Evolutionary conservation across 148 eudicot species (phyloP).

Genomic region (Camellia granthamiana): DNA sequence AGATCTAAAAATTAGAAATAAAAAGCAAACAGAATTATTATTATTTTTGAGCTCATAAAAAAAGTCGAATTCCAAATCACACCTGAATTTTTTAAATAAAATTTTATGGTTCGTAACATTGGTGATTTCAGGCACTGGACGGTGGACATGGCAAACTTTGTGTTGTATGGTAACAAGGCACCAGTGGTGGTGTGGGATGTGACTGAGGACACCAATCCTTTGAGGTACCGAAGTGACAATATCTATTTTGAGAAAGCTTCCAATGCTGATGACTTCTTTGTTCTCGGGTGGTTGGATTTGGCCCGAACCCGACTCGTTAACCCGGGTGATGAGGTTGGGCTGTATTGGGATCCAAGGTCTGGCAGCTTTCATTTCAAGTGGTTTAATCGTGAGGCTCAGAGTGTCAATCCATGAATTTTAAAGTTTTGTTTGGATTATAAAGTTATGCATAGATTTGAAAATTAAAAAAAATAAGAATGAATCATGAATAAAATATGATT

Average conservation of each 20-base stretch:
- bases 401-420: neutral
- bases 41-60: too few relatives aligned
- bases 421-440: neutral
- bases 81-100: neutral
- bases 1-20: too few relatives aligned
- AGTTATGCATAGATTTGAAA: neutral
- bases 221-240: neutral
- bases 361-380: constrained; percentile 1
- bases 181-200: constrained; percentile 14
- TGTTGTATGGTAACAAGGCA: constrained; percentile 10
- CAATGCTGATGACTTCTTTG: neutral
- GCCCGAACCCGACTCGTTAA: neutral
- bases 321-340: constrained; percentile 18
- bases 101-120: too few relatives aligned
- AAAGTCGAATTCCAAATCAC: too few relatives aligned
- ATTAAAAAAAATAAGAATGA: neutral
- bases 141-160: neutral
- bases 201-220: neutral
- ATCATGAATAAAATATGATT: neutral
- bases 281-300: constrained; percentile 15
- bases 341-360: constrained; percentile 15
- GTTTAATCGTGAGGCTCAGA: neutral
- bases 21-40: too few relatives aligned
- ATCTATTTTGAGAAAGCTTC: neutral
- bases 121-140: neutral